Evolutionary conservation across 768 basidiomycete genomes (phyloP).

Genomic region (Boletus subparvulus): DNA sequence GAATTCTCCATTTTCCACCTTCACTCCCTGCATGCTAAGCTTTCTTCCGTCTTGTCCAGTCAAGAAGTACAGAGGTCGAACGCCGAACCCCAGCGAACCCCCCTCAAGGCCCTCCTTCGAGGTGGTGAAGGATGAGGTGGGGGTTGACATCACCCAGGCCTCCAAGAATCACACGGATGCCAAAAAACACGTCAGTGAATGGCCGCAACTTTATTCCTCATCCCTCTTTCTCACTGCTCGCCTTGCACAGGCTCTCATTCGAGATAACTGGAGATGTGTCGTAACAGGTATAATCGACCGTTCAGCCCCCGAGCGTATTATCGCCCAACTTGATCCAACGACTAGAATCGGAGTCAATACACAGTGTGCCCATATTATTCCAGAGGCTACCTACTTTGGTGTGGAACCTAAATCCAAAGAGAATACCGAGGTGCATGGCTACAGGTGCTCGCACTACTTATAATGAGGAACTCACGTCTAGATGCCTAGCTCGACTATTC

Average conservation of each 20-base stretch:
- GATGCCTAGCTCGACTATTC: constrained; percentile 4
- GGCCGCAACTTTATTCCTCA: background rate
- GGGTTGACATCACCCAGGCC: background rate
- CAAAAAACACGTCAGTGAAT: constrained; percentile 2
- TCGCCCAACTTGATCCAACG: background rate
- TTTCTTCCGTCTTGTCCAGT: constrained; percentile 6
- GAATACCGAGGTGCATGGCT: background rate
- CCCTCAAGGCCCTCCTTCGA: constrained; percentile 21
- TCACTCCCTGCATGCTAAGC: background rate
- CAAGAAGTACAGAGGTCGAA: constrained; percentile 16
- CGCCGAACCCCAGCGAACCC: constrained; percentile 16
- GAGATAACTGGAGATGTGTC: constrained; percentile 37
- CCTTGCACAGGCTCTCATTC: constrained; percentile 35
- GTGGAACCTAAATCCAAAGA: background rate
- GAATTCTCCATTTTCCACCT: background rate
- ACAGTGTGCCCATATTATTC: constrained; percentile 2
- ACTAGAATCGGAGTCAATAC: background rate
- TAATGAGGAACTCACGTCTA: background rate
- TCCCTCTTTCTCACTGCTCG: background rate
- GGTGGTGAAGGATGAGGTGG: background rate
- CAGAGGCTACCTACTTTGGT: constrained; percentile 1
- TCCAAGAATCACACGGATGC: constrained; percentile 2
- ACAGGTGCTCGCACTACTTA: background rate
- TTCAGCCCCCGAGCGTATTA: background rate
- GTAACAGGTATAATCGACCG: constrained; percentile 29